These are phyloP conservation scores for Crithidia acanthocephali DNA, from an alignment of 208 protist species.

Conservation along the genomic window DNA sequence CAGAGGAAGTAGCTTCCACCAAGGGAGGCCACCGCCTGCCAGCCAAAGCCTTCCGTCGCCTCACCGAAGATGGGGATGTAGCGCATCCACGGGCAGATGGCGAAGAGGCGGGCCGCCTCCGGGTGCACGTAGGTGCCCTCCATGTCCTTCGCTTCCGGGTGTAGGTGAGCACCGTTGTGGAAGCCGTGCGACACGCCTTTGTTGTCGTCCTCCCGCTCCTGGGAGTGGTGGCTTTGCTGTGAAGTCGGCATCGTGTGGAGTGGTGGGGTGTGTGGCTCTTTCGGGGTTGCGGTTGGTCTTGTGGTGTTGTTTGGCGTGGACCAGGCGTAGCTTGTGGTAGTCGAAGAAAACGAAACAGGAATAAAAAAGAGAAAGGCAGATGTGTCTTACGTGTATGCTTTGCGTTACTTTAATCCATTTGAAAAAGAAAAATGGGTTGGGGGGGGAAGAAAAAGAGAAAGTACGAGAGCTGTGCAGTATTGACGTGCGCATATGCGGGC, in stretches of 20 bases:
- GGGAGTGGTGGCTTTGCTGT: background rate
- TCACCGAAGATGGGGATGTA: constrained; percentile 38
- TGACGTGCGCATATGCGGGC: too few relatives aligned
- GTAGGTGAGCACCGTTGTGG: background rate
- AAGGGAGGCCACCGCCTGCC: constrained; percentile 30
- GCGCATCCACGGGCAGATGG: constrained; percentile 18
- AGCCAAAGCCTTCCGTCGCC: constrained; percentile 36
- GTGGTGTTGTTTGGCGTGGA: background rate
- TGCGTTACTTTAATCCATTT: too few relatives aligned
- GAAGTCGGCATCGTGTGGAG: background rate
- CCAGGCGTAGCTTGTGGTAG: too few relatives aligned
- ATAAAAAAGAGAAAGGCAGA: too few relatives aligned
- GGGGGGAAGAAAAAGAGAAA: too few relatives aligned
- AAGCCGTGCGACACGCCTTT: background rate
- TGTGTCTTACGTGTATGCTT: too few relatives aligned
- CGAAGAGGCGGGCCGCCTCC: constrained; percentile 29
- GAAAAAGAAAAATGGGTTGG: too few relatives aligned
- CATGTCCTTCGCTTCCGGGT: constrained; percentile 14
- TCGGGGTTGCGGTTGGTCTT: background rate
- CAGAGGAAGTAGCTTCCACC: constrained; percentile 36
- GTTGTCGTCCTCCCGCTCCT: background rate
- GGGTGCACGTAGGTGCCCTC: constrained; percentile 20
- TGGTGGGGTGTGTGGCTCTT: too few relatives aligned
- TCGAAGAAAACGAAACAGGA: too few relatives aligned
- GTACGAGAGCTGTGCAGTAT: too few relatives aligned